phyloP scores from a whole-genome alignment of 2,329 filamentous ascomycete genomes.

The Aspergillus puulaauensis region DNA sequence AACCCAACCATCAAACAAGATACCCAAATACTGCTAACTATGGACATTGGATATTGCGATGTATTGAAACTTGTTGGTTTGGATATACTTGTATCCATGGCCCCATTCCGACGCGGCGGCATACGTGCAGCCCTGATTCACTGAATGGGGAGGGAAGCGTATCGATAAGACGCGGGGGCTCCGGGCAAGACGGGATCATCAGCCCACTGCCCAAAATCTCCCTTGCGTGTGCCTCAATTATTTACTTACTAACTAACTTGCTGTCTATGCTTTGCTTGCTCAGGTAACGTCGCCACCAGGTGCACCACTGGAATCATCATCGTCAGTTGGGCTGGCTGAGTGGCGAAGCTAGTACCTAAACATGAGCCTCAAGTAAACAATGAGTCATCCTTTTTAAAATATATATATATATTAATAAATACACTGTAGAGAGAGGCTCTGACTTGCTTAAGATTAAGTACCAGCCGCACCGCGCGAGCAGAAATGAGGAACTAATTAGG shows the following conservation, averaged over 20 bases:
- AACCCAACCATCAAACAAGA: neutral
- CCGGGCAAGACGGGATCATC: conserved; percentile 5
- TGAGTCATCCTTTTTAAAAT: neutral
- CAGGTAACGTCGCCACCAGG: conserved; percentile 3
- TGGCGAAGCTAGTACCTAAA: conserved; percentile 4
- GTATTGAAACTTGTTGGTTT: too few relatives aligned
- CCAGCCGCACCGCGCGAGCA: neutral
- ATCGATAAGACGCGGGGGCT: conserved; percentile 17
- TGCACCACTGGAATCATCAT: neutral
- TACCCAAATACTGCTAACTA: neutral
- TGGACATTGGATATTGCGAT: too few relatives aligned
- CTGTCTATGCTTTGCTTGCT: conserved; percentile 6
- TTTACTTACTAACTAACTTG: neutral
- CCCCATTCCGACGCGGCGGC: neutral
- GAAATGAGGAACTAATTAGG: neutral
- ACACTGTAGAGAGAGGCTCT: neutral
- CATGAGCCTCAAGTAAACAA: neutral
- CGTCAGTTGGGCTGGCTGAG: neutral
- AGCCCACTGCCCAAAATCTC: conserved; percentile 4
- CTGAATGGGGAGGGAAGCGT: neutral
- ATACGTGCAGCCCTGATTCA: neutral
- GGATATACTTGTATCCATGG: too few relatives aligned
- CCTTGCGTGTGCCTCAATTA: conserved; percentile 21
- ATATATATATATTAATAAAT: too few relatives aligned
- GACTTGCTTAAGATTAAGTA: neutral